Evolutionary conservation across 345 rosid species (phyloP).

Genomic region (Ricinus communis): DNA sequence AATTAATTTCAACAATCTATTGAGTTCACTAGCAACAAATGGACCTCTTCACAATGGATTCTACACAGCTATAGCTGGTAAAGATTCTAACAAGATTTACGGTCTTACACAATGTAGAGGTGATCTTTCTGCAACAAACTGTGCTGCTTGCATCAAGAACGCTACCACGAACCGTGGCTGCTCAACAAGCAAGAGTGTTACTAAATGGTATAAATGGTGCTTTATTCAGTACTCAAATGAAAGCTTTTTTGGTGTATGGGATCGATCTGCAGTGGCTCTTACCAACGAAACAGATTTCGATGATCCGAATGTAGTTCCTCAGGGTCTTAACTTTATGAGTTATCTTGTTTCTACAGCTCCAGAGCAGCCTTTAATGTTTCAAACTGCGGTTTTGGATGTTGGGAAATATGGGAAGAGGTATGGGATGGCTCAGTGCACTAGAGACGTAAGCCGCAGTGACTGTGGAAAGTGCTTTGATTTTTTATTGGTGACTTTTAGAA

Average conservation of each 20-base stretch:
- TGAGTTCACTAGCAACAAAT: slow-evolving; percentile 27
- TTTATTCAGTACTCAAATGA: slow-evolving; percentile 32
- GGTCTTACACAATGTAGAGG: slow-evolving; percentile 46
- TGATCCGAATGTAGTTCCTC: slow-evolving; percentile 29
- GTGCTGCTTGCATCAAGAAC: slow-evolving; percentile 35
- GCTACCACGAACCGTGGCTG: slow-evolving; percentile 20
- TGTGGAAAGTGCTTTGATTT: slow-evolving; percentile 37
- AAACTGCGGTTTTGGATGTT: slow-evolving; percentile 32
- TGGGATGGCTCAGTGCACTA: slow-evolving; percentile 48
- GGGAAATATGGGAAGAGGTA: slow-evolving; percentile 41
- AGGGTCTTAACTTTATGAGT: slow-evolving; percentile 34
- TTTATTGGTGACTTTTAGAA: slow-evolving; percentile 29
- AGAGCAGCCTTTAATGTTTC: slow-evolving; percentile 28
- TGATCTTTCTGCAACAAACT: slow-evolving; percentile 31
- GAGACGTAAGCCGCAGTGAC: slow-evolving; percentile 34
- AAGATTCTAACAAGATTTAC: slow-evolving; percentile 24
- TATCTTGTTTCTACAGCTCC: slow-evolving; percentile 33
- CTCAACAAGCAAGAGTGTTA: slow-evolving; percentile 22
- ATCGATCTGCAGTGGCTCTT: slow-evolving; percentile 28
- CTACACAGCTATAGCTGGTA: slow-evolving; percentile 25
- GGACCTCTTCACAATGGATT: slow-evolving; percentile 35
- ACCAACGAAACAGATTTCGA: slow-evolving; percentile 36
- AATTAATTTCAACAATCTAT: slow-evolving; percentile 25
- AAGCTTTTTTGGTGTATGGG: slow-evolving; percentile 35
- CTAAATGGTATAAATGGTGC: slow-evolving; percentile 42